Conservation (phyloP, 2,329 filamentous ascomycete genomes). For the Cladosporium phlei region DNA sequence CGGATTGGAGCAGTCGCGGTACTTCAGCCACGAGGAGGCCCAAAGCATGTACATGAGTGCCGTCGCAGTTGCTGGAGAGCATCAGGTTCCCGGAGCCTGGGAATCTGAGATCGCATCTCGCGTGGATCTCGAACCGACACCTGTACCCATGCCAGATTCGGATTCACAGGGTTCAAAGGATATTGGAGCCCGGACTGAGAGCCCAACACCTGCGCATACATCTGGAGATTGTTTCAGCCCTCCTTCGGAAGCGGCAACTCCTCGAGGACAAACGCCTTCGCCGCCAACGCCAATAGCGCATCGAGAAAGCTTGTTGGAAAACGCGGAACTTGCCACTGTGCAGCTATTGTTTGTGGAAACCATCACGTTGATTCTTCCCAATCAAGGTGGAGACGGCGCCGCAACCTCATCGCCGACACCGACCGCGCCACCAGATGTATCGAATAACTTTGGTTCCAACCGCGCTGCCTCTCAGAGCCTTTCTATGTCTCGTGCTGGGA, state of each 20-base stretch:
- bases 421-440: background rate
- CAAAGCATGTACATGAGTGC: conserved; percentile 84
- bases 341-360: conserved; percentile 1
- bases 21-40: conserved; percentile 75
- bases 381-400: background rate
- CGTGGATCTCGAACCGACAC: background rate
- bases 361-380: background rate
- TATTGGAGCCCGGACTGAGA: background rate
- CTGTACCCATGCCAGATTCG: background rate
- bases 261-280: conserved; percentile 16
- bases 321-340: background rate
- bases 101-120: conserved; percentile 26
- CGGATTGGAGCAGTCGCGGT: conserved; percentile 51
- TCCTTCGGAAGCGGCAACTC: conserved; percentile 24
- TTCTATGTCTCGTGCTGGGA: conserved; percentile 18
- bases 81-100: conserved; percentile 41
- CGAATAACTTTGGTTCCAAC: too few species aligned
- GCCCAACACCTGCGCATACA: background rate
- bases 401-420: background rate
- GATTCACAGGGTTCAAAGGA: background rate
- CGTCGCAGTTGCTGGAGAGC: conserved; percentile 37
- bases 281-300: background rate
- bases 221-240: background rate
- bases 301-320: too few species aligned
- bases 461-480: background rate